Evolutionary conservation across 208 protist species (phyloP).

Genomic region (Trypanosoma theileri): DNA sequence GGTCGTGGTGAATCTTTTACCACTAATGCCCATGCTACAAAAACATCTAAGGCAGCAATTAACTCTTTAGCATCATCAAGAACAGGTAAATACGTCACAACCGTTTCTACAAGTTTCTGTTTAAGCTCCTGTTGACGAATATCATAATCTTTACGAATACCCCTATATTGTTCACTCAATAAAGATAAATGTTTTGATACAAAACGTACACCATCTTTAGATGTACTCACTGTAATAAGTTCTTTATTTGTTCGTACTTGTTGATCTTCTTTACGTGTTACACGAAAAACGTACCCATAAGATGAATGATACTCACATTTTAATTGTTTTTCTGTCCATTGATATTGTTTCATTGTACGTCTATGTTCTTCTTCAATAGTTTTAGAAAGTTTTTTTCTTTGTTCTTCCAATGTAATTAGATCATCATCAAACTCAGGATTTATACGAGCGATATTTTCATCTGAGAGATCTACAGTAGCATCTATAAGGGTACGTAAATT

Average conservation of each 20-base stretch:
- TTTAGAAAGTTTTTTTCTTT: conserved; percentile 56
- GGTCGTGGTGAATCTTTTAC: conserved; percentile 80
- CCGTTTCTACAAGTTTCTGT: conserved; percentile 90
- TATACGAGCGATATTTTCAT: conserved; percentile 82
- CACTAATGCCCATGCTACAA: conserved; percentile 89
- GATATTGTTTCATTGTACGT: conserved; percentile 59
- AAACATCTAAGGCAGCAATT: conserved; percentile 95
- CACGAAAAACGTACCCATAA: conserved; percentile 91
- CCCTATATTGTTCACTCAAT: conserved; percentile 83
- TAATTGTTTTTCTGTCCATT: conserved; percentile 88
- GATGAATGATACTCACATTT: conserved; percentile 89
- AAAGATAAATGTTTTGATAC: conserved; percentile 78
- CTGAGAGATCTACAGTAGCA: conserved; percentile 77
- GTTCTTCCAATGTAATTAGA: conserved; percentile 79
- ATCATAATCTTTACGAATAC: conserved; percentile 75
- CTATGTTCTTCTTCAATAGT: conserved; percentile 82
- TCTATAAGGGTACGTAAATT: conserved; percentile 84
- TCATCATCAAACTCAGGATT: conserved; percentile 94
- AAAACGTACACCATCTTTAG: conserved; percentile 96
- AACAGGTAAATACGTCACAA: conserved; percentile 93
- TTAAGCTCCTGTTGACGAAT: conserved; percentile 85
- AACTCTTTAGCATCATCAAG: conserved; percentile 94
- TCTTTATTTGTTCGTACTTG: conserved; percentile 78
- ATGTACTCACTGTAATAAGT: conserved; percentile 81
- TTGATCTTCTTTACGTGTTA: conserved; percentile 91